Conservation (phyloP, 116 monocot species). For the Thalassia testudinum region DNA sequence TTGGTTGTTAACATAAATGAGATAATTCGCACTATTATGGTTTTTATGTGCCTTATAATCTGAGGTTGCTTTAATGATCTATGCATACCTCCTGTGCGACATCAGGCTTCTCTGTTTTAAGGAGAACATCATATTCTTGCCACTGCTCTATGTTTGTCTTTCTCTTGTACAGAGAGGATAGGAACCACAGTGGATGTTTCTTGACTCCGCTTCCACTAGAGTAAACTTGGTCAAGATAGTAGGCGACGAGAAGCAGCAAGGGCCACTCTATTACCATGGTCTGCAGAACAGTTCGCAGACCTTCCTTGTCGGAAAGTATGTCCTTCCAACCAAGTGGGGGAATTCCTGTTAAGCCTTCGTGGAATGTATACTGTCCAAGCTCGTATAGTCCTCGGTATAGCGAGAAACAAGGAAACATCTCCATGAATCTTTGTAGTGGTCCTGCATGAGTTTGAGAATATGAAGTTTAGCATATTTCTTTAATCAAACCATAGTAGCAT, state of each 20-base stretch:
- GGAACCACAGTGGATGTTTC: slow-evolving; percentile 25
- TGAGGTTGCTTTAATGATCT: too few species aligned
- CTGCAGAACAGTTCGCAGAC: neutral
- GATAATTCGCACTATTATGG: neutral
- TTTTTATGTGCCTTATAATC: too few species aligned
- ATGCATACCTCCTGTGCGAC: slow-evolving; percentile 46
- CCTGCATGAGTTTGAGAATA: neutral
- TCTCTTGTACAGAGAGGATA: slow-evolving; percentile 15
- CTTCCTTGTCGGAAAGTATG: neutral
- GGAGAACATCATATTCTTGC: slow-evolving; percentile 14
- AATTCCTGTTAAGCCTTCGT: slow-evolving; percentile 1
- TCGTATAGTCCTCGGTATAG: slow-evolving; percentile 10
- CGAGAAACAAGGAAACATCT: slow-evolving; percentile 10
- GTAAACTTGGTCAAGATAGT: slow-evolving; percentile 2
- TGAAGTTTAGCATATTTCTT: too few species aligned
- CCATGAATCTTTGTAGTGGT: neutral
- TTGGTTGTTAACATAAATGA: neutral
- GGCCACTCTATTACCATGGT: slow-evolving; percentile 8
- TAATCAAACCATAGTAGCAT: neutral
- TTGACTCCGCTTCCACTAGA: slow-evolving; percentile 13
- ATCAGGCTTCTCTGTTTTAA: slow-evolving; percentile 38
- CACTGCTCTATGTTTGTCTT: neutral
- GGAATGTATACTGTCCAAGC: slow-evolving; percentile 8
- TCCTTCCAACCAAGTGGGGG: slow-evolving; percentile 2
- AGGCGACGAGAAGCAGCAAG: neutral